Conservation (phyloP, 331 rosid genomes). For the Rhamnella rubrinervis region DNA sequence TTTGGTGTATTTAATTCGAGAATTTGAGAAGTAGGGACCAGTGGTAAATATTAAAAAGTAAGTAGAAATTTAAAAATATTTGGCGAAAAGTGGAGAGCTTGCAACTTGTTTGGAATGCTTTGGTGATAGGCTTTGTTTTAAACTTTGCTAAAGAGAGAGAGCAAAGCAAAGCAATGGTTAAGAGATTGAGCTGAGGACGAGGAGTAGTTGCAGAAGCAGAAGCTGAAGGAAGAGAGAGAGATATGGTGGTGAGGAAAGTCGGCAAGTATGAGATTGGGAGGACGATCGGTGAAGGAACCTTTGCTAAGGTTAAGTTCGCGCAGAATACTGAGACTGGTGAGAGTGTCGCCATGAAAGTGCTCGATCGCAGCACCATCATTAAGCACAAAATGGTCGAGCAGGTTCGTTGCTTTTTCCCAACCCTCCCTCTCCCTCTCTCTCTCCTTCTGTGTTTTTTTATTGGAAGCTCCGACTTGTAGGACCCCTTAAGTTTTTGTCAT, state of each 20-base stretch:
- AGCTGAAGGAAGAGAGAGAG: constrained; percentile 6
- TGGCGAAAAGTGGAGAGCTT: no score
- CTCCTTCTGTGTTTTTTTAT: constrained; percentile 1
- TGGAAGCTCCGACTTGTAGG: background rate
- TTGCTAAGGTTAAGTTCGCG: constrained; percentile 92
- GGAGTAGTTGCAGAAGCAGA: background rate
- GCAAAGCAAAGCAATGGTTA: constrained; percentile 20
- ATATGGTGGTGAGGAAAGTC: constrained; percentile 84
- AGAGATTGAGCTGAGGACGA: constrained; percentile 28
- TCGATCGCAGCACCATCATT: constrained; percentile 80
- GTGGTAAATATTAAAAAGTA: no score
- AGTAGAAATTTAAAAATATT: no score
- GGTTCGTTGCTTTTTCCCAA: constrained; percentile 35
- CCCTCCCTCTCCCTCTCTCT: background rate
- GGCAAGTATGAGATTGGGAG: constrained; percentile 91
- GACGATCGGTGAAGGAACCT: constrained; percentile 88
- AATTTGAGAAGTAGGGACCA: background rate
- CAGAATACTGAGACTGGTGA: constrained; percentile 92
- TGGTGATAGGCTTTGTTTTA: background rate
- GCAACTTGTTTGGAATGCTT: background rate
- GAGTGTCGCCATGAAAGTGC: constrained; percentile 91
- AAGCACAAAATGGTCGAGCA: constrained; percentile 95
- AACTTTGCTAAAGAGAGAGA: background rate
- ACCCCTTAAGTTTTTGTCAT: background rate
- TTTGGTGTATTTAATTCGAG: background rate